A percentile compares a stretch with the other conserved stretches of the same genome.
These are phyloP conservation scores for Rubroshorea leprosula DNA, from an alignment of 345 rosid genomes.

Conservation along the genomic window DNA sequence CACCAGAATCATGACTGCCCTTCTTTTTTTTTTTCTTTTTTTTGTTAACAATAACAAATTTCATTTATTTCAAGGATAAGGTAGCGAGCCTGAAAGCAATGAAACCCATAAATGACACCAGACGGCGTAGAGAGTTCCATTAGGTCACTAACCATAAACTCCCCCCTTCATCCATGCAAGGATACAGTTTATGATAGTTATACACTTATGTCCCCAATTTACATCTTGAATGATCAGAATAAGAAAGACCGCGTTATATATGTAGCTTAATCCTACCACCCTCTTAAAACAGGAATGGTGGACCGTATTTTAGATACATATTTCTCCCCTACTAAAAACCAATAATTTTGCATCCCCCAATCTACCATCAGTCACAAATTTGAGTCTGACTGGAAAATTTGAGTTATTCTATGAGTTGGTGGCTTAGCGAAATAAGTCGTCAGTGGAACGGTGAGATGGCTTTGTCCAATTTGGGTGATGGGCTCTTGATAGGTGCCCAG, in stretches of 20 bases:
- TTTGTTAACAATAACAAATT: too few relatives aligned
- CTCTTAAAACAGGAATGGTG: constrained; percentile 12
- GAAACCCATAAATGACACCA: too few relatives aligned
- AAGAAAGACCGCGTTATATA: constrained; percentile 7
- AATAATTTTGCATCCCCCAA: constrained; percentile 11
- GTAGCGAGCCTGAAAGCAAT: too few relatives aligned
- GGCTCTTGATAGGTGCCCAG: constrained; percentile 89
- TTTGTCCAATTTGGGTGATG: constrained; percentile 50
- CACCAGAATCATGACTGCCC: too few relatives aligned
- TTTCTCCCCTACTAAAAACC: constrained; percentile 12
- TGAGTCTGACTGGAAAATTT: constrained; percentile 14
- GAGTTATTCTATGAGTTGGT: constrained; percentile 1
- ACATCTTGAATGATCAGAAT: constrained; percentile 16
- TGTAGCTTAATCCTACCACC: constrained; percentile 11
- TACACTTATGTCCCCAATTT: constrained; percentile 14
- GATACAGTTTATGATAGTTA: too few relatives aligned
- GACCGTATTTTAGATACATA: constrained; percentile 12
- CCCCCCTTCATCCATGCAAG: too few relatives aligned
- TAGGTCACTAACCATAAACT: constrained; percentile 7
- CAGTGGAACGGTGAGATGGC: constrained; percentile 26
- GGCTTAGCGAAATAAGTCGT: constrained; percentile 11
- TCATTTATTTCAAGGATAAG: too few relatives aligned
- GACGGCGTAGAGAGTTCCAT: too few relatives aligned
- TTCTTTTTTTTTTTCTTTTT: too few relatives aligned
- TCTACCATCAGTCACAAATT: constrained; percentile 9